Evolutionary conservation across 768 basidiomycete species (phyloP), one percentile per base, ranked within the genome.

Genomic region (Lactarius akahatsu): DNA sequence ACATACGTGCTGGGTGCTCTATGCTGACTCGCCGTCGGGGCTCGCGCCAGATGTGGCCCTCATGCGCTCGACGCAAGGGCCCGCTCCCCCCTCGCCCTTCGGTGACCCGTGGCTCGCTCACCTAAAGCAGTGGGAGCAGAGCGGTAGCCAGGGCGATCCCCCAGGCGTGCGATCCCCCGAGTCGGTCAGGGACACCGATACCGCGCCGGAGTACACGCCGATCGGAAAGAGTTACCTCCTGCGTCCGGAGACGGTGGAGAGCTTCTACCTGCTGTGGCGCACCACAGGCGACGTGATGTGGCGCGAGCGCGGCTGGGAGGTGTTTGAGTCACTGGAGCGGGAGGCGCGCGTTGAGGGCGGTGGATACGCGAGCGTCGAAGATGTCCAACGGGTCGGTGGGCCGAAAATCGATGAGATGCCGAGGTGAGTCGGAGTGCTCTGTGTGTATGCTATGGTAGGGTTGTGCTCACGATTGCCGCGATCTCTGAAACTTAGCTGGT

Each of bases 231-330:
- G 69, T 23, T 91, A 91, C 75, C 75, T 89, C 41, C 73, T 91
- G 61, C 76, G 91, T 32, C 91, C 91, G 1, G 70, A 92, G 90
- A 85, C 91, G 8, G 71, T 92, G 4, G 91, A 92, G 73, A 88
- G 86, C 11, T 74, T 92, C 62, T 91, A 86, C 73, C 71, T 91
- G 20, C 74, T 92, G 64, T 92, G 87, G 86, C 83, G 83, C 55
- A 81, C 83, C 9, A 92, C 91, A 2, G 84, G 87, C 0, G 82
- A 92, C 70, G 72, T 73, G 36, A 82, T 80, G 63, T 92, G 91
- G 91, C 81, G 91, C 69, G 81, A 85, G 55, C 82, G 85, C 59
- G 90, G 87, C 2, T 91, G 90, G 89, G 74, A 73, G 36, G 84
- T 92, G 43, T 92, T 89, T 71, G 77, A 87, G 68, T 84, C 88